phyloP scores from a whole-genome alignment of 495 filamentous ascomycete species.

The Aspergillus asperescens region DNA sequence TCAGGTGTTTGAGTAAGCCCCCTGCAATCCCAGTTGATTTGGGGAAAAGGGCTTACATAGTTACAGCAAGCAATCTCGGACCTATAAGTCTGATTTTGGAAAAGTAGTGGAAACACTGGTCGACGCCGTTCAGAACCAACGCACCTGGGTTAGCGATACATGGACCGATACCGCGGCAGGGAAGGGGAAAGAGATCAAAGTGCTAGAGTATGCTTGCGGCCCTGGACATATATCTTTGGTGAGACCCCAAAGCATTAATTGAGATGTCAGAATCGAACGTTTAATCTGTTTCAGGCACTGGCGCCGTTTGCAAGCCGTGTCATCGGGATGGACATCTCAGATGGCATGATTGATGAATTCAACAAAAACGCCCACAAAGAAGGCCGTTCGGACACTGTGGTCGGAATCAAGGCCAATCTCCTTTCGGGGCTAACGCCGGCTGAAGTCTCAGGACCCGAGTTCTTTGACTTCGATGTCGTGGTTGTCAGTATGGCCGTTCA shows the following conservation, averaged over 20 bases:
- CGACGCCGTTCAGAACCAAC: slow-evolving; percentile 40
- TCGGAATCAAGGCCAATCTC: slow-evolving; percentile 57
- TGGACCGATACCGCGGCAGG: slow-evolving; percentile 43
- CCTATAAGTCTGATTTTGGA: slow-evolving; percentile 44
- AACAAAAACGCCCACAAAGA: slow-evolving; percentile 38
- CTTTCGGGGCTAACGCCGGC: slow-evolving; percentile 34
- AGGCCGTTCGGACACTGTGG: slow-evolving; percentile 48
- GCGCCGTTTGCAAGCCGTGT: slow-evolving; percentile 56
- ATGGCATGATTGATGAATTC: slow-evolving; percentile 59
- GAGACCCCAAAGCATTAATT: slow-evolving; percentile 12
- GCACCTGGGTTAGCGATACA: slow-evolving; percentile 58
- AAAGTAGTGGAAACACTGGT: slow-evolving; percentile 25
- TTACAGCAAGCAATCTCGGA: slow-evolving; percentile 38
- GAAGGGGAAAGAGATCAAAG: slow-evolving; percentile 44
- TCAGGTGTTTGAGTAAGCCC: slow-evolving; percentile 49
- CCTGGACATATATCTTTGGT: slow-evolving; percentile 58
- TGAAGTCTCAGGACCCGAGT: slow-evolving; percentile 42
- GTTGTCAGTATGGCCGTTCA: slow-evolving; percentile 64
- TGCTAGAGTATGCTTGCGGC: slow-evolving; percentile 76
- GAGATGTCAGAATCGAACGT: neutral
- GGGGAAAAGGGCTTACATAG: neutral
- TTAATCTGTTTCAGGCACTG: slow-evolving; percentile 41
- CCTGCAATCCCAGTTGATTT: neutral
- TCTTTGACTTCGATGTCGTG: slow-evolving; percentile 57
- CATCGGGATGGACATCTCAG: slow-evolving; percentile 61